Conservation (phyloP, 176 grass and related monocot genomes). For the Carex myosuroides region DNA sequence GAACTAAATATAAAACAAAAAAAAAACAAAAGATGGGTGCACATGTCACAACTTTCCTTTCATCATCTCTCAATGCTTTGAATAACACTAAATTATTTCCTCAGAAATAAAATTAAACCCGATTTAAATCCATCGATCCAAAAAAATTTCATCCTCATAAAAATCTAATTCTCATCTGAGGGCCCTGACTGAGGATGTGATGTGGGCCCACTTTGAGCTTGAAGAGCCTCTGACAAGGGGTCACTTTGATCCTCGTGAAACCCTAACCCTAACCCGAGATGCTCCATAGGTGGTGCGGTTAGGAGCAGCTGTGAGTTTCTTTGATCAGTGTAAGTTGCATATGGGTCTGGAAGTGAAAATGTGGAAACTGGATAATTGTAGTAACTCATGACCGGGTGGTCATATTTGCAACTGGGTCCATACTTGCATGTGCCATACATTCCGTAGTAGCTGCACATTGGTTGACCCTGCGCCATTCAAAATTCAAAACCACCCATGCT, state of each 20-base stretch:
- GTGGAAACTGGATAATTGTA: slow-evolving; percentile 29
- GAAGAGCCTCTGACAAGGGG: not conserved
- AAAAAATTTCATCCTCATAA: slow-evolving; percentile 14
- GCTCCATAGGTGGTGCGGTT: not conserved
- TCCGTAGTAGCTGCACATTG: slow-evolving; percentile 22
- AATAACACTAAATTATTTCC: slow-evolving; percentile 26
- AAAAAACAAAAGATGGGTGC: slow-evolving; percentile 14
- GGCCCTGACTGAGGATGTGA: slow-evolving; percentile 15
- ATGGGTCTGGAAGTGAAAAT: slow-evolving; percentile 21
- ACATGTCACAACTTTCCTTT: not conserved
- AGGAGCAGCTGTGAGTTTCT: slow-evolving; percentile 16
- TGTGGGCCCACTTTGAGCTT: not conserved
- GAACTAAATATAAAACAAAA: not conserved
- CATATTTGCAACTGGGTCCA: slow-evolving; percentile 37
- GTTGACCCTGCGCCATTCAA: slow-evolving; percentile 29
- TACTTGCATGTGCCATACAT: slow-evolving; percentile 39
- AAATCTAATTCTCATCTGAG: slow-evolving; percentile 17
- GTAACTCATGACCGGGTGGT: slow-evolving; percentile 30
- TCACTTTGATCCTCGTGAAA: slow-evolving; percentile 12
- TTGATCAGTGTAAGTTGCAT: slow-evolving; percentile 10
- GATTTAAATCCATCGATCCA: not conserved
- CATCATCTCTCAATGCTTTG: slow-evolving; percentile 18
- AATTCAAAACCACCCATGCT: not conserved
- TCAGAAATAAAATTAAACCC: slow-evolving; percentile 23
- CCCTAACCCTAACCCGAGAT: slow-evolving; percentile 10